phyloP scores from a whole-genome alignment of 345 rosid species.

The Acer campestre region DNA sequence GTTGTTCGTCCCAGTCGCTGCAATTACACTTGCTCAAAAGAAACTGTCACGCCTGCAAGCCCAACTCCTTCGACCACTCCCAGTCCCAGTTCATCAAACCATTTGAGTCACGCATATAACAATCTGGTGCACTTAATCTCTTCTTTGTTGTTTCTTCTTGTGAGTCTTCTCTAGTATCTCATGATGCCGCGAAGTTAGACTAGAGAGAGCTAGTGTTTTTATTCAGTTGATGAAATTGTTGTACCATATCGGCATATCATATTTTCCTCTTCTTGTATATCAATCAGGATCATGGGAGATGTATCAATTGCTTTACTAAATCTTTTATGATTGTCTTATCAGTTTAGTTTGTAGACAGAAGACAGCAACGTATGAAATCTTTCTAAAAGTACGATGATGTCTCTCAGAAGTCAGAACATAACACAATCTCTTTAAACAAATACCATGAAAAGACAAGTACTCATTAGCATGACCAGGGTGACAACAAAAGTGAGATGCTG shows the following conservation, averaged over 20 bases:
- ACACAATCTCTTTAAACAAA: too few relatives aligned
- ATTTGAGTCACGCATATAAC: slow-evolving; percentile 5
- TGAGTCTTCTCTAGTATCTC: slow-evolving; percentile 29
- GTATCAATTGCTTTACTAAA: too few relatives aligned
- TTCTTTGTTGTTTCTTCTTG: slow-evolving; percentile 43
- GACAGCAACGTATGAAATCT: too few relatives aligned
- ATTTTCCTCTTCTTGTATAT: neutral
- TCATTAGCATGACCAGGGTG: too few relatives aligned
- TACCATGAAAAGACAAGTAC: too few relatives aligned
- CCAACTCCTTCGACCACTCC: slow-evolving; percentile 53
- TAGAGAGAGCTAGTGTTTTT: neutral
- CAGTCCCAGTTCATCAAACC: slow-evolving; percentile 33
- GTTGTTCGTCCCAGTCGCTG: slow-evolving; percentile 86
- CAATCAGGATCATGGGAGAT: neutral
- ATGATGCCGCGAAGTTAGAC: neutral
- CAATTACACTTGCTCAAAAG: slow-evolving; percentile 74
- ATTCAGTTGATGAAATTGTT: neutral
- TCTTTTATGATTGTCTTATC: too few relatives aligned
- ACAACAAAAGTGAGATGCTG: too few relatives aligned
- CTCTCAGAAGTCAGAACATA: too few relatives aligned
- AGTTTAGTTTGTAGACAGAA: too few relatives aligned
- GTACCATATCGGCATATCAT: neutral
- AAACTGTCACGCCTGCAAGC: slow-evolving; percentile 43
- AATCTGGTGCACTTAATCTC: slow-evolving; percentile 34
- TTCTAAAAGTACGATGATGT: too few relatives aligned